These are phyloP conservation scores for Cordyceps pruinosa DNA, from an alignment of 2,329 filamentous ascomycete species.

Conservation along the genomic window DNA sequence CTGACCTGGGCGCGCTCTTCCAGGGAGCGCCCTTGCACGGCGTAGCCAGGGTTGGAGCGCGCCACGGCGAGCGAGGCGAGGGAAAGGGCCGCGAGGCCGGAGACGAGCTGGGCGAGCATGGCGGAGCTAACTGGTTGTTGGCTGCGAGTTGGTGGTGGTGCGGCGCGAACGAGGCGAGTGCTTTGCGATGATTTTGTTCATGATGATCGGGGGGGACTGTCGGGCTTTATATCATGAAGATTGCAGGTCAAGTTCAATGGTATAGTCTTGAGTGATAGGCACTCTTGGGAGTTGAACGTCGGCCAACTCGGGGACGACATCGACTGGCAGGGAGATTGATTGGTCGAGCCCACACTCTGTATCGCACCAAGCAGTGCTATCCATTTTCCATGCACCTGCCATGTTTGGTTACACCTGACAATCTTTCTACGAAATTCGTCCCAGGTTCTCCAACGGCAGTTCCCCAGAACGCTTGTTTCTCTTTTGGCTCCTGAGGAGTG, in stretches of 20 bases:
- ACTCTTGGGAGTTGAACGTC: background rate
- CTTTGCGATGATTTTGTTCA: background rate
- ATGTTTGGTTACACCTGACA: background rate
- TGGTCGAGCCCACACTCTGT: background rate
- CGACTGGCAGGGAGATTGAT: background rate
- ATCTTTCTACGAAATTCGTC: background rate
- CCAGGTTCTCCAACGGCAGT: background rate
- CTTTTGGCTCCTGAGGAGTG: background rate
- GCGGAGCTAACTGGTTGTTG: background rate
- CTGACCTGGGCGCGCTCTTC: background rate
- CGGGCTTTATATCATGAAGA: background rate
- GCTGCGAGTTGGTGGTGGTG: background rate
- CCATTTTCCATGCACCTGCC: background rate
- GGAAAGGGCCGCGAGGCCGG: background rate
- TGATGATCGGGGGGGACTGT: background rate
- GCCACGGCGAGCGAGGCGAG: conserved; percentile 1
- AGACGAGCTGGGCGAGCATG: background rate
- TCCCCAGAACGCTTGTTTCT: background rate
- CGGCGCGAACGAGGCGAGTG: background rate
- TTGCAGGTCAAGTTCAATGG: background rate
- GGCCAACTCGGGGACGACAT: background rate
- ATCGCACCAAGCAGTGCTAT: background rate
- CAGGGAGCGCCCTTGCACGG: background rate
- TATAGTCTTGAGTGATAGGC: background rate
- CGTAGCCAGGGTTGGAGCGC: background rate